Evolutionary conservation across 345 rosid genomes (phyloP).

Genomic region (Aquilaria yunnanensis): DNA sequence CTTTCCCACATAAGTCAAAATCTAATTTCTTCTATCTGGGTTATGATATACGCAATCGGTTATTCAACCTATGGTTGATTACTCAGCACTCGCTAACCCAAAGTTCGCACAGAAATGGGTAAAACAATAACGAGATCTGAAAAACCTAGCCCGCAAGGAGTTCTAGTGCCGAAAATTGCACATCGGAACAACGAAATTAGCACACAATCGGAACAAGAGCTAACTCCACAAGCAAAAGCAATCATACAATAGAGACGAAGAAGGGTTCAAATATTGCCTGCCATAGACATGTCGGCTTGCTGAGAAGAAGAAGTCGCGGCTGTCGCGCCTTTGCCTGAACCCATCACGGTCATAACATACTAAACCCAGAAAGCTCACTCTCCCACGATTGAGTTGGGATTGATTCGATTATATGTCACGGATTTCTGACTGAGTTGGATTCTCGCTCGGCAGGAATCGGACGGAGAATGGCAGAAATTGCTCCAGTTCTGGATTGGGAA

Average conservation of each 20-base stretch:
- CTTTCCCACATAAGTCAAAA: no score
- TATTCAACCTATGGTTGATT: no score
- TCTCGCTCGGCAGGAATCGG: slow-evolving; percentile 2
- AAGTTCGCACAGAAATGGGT: no score
- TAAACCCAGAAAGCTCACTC: not conserved
- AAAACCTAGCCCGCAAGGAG: not conserved
- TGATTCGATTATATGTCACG: slow-evolving; percentile 1
- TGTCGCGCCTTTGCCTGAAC: slow-evolving; percentile 24
- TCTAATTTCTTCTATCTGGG: no score
- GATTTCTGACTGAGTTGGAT: not conserved
- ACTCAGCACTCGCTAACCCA: no score
- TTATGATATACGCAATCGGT: no score
- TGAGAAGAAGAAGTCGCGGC: slow-evolving; percentile 25
- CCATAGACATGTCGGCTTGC: slow-evolving; percentile 18
- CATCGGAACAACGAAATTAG: not conserved
- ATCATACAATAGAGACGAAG: not conserved
- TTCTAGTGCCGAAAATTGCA: not conserved
- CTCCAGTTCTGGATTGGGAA: no score
- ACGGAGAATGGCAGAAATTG: not conserved
- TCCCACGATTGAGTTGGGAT: not conserved
- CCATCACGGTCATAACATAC: slow-evolving; percentile 17
- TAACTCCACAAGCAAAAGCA: not conserved
- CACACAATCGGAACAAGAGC: not conserved
- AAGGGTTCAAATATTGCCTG: slow-evolving; percentile 13
- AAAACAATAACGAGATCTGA: slow-evolving; percentile 3